These are phyloP conservation scores for Rhizophora mangle DNA, from an alignment of 345 rosid species.

Conservation along the genomic window DNA sequence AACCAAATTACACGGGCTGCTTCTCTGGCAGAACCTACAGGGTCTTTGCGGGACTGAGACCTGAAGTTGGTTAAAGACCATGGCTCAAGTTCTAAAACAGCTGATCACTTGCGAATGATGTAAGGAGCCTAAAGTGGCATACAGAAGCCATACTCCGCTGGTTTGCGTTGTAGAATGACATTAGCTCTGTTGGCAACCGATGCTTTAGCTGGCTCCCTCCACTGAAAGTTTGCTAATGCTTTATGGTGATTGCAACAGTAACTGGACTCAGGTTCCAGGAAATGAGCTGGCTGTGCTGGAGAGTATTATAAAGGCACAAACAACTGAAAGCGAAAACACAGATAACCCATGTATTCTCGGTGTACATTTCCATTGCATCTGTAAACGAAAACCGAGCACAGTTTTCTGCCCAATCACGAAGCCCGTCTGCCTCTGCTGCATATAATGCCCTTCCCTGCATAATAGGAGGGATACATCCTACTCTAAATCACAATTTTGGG, in stretches of 20 bases:
- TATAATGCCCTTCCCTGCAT: slow-evolving; percentile 79
- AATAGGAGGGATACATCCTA: not conserved
- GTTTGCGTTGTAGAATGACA: not conserved
- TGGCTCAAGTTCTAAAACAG: slow-evolving; percentile 7
- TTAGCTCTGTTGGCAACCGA: not conserved
- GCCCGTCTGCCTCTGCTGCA: slow-evolving; percentile 84
- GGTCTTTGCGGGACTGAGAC: not conserved
- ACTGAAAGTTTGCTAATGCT: not conserved
- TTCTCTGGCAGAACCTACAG: not conserved
- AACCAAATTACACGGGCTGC: not conserved
- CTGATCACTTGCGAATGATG: slow-evolving; percentile 5
- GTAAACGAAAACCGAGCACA: slow-evolving; percentile 76
- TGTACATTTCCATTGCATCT: slow-evolving; percentile 93
- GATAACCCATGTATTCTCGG: slow-evolving; percentile 90
- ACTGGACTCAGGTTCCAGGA: slow-evolving; percentile 48
- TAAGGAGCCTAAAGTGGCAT: not conserved
- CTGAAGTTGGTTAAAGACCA: not conserved
- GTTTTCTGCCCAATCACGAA: slow-evolving; percentile 90
- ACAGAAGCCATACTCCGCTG: not conserved
- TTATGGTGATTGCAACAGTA: not conserved
- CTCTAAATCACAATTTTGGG: not conserved
- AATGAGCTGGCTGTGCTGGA: slow-evolving; percentile 59
- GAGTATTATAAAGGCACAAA: slow-evolving; percentile 82
- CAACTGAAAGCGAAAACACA: slow-evolving; percentile 90
- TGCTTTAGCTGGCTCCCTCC: not conserved